Base-by-base conservation (phyloP, 805 yeast genomes). In the Lachancea kluyveri region DNA sequence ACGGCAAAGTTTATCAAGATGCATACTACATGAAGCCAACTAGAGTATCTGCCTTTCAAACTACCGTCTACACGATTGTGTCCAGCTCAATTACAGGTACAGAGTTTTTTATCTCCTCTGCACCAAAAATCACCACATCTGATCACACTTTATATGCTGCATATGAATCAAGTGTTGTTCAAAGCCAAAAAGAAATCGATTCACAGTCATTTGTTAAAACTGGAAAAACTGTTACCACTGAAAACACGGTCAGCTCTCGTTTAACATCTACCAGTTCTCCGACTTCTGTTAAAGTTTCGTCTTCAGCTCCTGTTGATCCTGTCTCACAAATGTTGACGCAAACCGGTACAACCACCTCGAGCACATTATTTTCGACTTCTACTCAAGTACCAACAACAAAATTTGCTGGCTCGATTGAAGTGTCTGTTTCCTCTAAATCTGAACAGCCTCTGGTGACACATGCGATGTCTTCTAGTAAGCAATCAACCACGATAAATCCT, bases 371-470 rank as follows among this genome's bases (percentile, higher is more conserved):
- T 28, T 30, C 42, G 4, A 28, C 37, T 8, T 29, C 46, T 8
- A 14, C 32, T 6, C 18, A 40, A 13, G 15, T 22, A 6, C 30
- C 46, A 7, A 30, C 40, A n/a, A 26, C 43, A 19, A 20, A 43
- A 4, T 27, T 42, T 5, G 52, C 60, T 8, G 54, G 56, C 12
- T 49, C 60, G 5, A 42, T 52, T 10, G 54, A 53, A 23, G 55
- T 64, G 3, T 41, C 52, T 15, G 42, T 63, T 16, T 37, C 59
- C 5, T 42, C 54, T 16, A 40, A 48, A 10, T 39, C 53, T 15
- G 38, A 40, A 5, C 42, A 54, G 18, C 66, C 66, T 12, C 54
- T 59, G 10, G 46, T 57, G 3, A 59, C 58, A 24, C 43, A 39
- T 8, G 24, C 48, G 17, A 36, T 50, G 6, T 50, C 55, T 36